Base-by-base conservation (phyloP, 2,329 filamentous ascomycete genomes). In the Nemania abortiva region DNA sequence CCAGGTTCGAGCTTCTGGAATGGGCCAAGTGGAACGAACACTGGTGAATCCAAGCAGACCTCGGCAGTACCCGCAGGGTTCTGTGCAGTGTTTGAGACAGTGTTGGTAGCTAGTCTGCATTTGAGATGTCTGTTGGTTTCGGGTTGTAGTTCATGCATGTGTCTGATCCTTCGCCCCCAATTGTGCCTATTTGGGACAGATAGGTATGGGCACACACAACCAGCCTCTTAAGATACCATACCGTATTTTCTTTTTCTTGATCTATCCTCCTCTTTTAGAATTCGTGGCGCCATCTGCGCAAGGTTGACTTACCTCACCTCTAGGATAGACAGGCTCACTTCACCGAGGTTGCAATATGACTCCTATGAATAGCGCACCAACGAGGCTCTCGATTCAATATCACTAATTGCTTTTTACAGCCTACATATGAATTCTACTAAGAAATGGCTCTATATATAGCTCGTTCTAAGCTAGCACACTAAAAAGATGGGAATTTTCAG, bases 61-160 rank as follows among this genome's bases (percentile, higher is more conserved):
- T 42, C 37, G 37, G 31, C 29, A 37, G 20, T 18, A 18, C 45
- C 20, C 27, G 53, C 65, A 66, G 58, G 58, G 65, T 58, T 63
- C 27, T 31, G 42, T 58, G 37, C 55, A 55, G 29, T 6, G 27
- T 31, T 18, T 55, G 60, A 67, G 39, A 67, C 65, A 59, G 13
- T 67, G 59, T 67, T 64, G 39, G 65, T 59, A 68, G n/a, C n/a
- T n/a, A n/a, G n/a, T n/a, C n/a, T n/a, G 22, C 56, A 66, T 39
- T 58, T 34, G 18, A 6, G 6, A n/a, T 6, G 42, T 6, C 5
- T 47, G 42, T 47, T 47, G 42, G 59, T 55, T 63, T 68, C 56
- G 42, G 60, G 24, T 42, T 27, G 55, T 39, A 39, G 3, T 42
- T 49, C 45, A 49, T 63, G 65, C 65, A 65, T 54, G 60, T 31